Evolutionary conservation across 192 early-diverging fungal species (phyloP).

Genomic region (Rhizophagus prolifer): DNA sequence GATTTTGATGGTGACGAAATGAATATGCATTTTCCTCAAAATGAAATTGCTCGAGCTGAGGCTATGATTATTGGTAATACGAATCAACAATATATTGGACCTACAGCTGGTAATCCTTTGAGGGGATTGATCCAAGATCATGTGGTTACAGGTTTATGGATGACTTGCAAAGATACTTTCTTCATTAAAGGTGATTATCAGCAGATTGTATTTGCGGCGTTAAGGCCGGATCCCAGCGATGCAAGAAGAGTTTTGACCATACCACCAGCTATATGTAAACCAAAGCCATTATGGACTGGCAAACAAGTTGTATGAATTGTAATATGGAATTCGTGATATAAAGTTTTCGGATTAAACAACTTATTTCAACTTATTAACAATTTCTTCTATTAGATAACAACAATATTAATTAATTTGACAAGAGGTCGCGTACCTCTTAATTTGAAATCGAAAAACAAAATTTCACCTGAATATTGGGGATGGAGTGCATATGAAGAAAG

Average conservation of each 20-base stretch:
- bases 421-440: constrained; percentile 74
- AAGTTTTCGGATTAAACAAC: background rate
- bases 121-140: constrained; percentile 99
- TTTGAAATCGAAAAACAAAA: constrained; percentile 83
- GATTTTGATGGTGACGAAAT: constrained; percentile 99
- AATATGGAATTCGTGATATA: background rate
- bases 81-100: constrained; percentile 95
- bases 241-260: constrained; percentile 73
- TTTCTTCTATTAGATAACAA: constrained; percentile 60
- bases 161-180: constrained; percentile 86
- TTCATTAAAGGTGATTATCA: constrained; percentile 88
- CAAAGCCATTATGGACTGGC: constrained; percentile 90
- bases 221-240: constrained; percentile 74
- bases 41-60: constrained; percentile 94
- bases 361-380: background rate
- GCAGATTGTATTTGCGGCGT: constrained; percentile 87
- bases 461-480: constrained; percentile 87
- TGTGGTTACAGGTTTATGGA: constrained; percentile 94
- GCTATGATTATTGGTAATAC: constrained; percentile 93
- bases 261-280: constrained; percentile 87
- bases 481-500: constrained; percentile 76
- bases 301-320: constrained; percentile 79
- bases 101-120: constrained; percentile 94
- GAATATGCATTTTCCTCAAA: constrained; percentile 99
- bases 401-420: constrained; percentile 91